Conservation (phyloP, 306 rosid species). For the Quercus dentata region DNA sequence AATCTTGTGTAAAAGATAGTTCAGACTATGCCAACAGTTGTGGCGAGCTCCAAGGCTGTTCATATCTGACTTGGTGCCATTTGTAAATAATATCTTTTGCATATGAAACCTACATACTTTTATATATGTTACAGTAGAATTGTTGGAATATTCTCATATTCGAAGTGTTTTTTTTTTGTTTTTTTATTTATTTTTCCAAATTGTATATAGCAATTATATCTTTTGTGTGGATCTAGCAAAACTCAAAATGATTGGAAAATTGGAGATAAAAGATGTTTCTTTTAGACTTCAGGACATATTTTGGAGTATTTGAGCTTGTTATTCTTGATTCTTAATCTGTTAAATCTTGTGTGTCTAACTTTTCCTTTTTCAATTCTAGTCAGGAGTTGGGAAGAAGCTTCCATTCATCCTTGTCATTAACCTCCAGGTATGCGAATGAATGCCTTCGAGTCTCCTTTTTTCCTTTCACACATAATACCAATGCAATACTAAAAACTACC, state of each 20-base stretch:
- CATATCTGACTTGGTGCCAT: background rate
- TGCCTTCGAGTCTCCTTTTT: background rate
- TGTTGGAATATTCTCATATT: background rate
- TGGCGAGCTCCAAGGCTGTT: background rate
- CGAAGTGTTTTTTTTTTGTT: background rate
- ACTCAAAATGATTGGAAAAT: background rate
- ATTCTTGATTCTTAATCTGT: conserved; percentile 9
- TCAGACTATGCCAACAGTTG: too few relatives aligned
- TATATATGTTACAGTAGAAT: too few relatives aligned
- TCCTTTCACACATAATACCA: background rate
- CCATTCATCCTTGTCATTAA: conserved; percentile 80
- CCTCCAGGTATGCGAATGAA: conserved; percentile 68
- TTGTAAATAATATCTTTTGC: too few relatives aligned
- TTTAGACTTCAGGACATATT: background rate
- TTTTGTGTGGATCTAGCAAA: too few relatives aligned
- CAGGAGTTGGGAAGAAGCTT: conserved; percentile 74
- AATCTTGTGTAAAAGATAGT: too few relatives aligned
- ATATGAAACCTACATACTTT: too few relatives aligned
- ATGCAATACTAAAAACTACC: background rate
- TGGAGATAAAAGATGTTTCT: background rate
- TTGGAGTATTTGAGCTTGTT: background rate
- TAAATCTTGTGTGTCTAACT: conserved; percentile 9
- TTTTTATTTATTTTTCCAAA: background rate
- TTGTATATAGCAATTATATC: too few relatives aligned
- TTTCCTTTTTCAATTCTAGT: conserved; percentile 44